A percentile compares a stretch with the other conserved stretches of the same genome.
These are phyloP conservation scores for Geotrichum reessii DNA, from an alignment of 1,139 yeast species.

Conservation along the genomic window DNA sequence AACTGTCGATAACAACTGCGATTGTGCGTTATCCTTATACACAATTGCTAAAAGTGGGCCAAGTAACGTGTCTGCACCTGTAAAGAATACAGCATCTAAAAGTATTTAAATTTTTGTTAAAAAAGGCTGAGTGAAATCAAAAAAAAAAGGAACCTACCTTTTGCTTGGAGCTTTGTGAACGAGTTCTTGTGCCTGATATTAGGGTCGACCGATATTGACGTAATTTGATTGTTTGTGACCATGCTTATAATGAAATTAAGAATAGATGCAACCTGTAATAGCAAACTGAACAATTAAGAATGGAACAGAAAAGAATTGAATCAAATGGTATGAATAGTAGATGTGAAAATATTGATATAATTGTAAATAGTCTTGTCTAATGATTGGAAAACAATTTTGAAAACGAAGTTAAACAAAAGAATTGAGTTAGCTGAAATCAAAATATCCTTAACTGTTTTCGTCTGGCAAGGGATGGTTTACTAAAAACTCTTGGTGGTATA, in stretches of 20 bases:
- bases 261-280: background rate
- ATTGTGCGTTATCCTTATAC: slow-evolving; percentile 23
- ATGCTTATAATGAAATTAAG: background rate
- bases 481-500: background rate
- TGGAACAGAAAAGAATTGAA: background rate
- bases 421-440: background rate
- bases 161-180: slow-evolving; percentile 7
- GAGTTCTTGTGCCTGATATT: slow-evolving; percentile 4
- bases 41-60: slow-evolving; percentile 35
- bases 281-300: background rate
- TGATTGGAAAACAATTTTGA: background rate
- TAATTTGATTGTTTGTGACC: background rate
- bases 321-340: background rate
- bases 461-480: background rate
- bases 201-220: slow-evolving; percentile 8
- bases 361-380: background rate
- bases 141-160: slow-evolving; percentile 8
- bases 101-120: background rate
- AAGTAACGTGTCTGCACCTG: slow-evolving; percentile 35
- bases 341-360: background rate
- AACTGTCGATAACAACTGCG: slow-evolving; percentile 45
- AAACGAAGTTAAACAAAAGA: background rate
- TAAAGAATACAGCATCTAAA: slow-evolving; percentile 37
- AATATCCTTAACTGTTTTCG: background rate
- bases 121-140: background rate